A percentile compares a stretch with the other conserved stretches of the same genome.
These are phyloP conservation scores for Podospora sp. DNA, from an alignment of 495 filamentous ascomycete genomes.

Conservation along the genomic window DNA sequence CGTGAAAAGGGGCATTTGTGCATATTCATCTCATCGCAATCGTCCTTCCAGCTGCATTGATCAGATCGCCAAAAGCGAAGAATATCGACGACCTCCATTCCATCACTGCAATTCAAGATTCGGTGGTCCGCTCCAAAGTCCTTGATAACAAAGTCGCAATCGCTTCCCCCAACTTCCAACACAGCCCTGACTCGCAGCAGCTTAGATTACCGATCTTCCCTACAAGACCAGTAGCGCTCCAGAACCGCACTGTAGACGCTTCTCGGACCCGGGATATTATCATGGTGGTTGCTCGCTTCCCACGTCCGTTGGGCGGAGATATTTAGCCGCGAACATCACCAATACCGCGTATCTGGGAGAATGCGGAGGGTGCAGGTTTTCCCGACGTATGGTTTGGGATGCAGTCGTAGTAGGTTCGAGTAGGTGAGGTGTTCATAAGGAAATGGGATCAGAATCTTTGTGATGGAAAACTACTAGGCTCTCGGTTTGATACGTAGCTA, in stretches of 20 bases:
- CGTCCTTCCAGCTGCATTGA: too few relatives aligned
- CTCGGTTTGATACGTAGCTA: too few relatives aligned
- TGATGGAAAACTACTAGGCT: too few relatives aligned
- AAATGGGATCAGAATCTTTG: background rate
- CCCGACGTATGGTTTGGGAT: background rate
- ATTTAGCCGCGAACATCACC: background rate
- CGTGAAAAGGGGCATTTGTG: too few relatives aligned
- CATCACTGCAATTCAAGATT: too few relatives aligned
- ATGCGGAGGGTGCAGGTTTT: background rate
- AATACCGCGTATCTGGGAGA: background rate
- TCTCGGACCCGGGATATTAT: background rate
- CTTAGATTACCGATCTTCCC: background rate
- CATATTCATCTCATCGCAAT: too few relatives aligned
- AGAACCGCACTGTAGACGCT: too few relatives aligned
- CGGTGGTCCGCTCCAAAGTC: too few relatives aligned
- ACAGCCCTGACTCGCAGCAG: background rate
- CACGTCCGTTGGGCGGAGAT: background rate
- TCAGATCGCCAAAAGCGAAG: too few relatives aligned
- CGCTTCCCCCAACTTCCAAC: background rate
- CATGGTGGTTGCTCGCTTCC: background rate
- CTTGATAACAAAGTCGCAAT: background rate
- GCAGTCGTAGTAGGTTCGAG: background rate
- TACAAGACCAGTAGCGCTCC: background rate
- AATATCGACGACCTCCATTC: too few relatives aligned
- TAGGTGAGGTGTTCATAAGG: background rate